Conservation (phyloP, 1,139 yeast species). For the Suhomyces anneliseae region DNA sequence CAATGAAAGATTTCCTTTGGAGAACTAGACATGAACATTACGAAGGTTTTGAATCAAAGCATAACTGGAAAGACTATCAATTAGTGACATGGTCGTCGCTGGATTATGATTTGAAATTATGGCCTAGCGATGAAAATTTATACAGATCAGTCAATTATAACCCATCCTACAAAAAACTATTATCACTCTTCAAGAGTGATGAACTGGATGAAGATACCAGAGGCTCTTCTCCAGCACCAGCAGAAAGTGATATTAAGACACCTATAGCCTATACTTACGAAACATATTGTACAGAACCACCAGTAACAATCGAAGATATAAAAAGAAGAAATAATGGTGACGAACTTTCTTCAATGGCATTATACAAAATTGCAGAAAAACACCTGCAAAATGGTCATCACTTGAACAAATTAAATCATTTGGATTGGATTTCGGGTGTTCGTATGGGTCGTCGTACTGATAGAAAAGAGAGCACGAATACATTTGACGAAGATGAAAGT, state of each 20-base stretch:
- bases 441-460: conserved; percentile 61
- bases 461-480: conserved; percentile 17
- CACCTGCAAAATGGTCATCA: conserved; percentile 26
- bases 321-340: conserved; percentile 36
- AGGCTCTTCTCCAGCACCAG: neutral
- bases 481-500: conserved; percentile 38
- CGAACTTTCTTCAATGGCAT: conserved; percentile 35
- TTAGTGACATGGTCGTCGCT: conserved; percentile 87
- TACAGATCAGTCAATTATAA: conserved; percentile 61
- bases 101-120: conserved; percentile 78
- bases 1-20: conserved; percentile 88
- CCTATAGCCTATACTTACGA: conserved; percentile 24
- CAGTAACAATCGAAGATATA: conserved; percentile 35
- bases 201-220: conserved; percentile 20
- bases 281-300: conserved; percentile 43
- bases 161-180: conserved; percentile 35
- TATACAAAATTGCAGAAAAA: conserved; percentile 35
- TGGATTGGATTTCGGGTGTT: conserved; percentile 94
- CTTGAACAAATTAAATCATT: conserved; percentile 55
- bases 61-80: conserved; percentile 79
- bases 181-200: conserved; percentile 21
- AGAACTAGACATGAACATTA: conserved; percentile 52
- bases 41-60: conserved; percentile 39
- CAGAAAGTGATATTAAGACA: conserved; percentile 2
- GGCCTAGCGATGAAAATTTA: conserved; percentile 69